Evolutionary conservation across 208 protist genomes (phyloP), one percentile per base, ranked within the genome.

Genomic region (Wallacemonas rigidus): DNA sequence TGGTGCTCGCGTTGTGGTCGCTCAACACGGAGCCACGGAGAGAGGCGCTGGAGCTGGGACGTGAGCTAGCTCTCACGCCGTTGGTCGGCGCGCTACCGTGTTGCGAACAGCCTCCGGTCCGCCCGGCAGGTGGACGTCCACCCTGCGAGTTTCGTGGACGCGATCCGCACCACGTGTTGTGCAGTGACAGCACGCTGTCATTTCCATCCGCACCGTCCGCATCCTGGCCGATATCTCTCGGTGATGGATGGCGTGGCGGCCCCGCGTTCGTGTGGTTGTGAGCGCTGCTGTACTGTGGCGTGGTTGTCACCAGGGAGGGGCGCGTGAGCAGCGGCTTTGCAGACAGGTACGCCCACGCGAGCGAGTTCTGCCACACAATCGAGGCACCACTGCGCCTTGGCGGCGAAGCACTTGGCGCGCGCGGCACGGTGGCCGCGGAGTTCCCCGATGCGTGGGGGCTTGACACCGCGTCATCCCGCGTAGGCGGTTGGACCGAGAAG

Each of bases 331-430:
- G 72, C 54, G 63, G 39, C 50, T 70, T 69, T 53, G 68, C 84
- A 11, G 55, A 26, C 38, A 76, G 64, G 64, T 83, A 88, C 38
- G 83, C 70, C 79, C 80, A 88, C 68, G 44, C 43, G 67, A 88
- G 72, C n/a, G 79, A 85, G 50, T 67, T 72, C 44, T 55, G 56
- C 83, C 80, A 88, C 56, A 61, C 39, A n/a, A 65, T 35, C 45
- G 45, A 50, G 45, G 45, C 45, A 12, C 8, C 45, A 50, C 26
- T 26, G 26, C 26, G 26, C 26, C 0, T 26, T 26, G 26, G 26
- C 26, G 26, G 26, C 26, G 26, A 26, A 26, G 26, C 26, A 26
- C 26, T 26, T 26, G 26, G 26, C 26, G 26, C 26, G 26, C 26
- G 26, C 26, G 26, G 26, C 0, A 26, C 26, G 26, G 26, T 26